phyloP scores from a whole-genome alignment of 192 early-diverging fungal species.

The Mycoemilia scoparia region DNA sequence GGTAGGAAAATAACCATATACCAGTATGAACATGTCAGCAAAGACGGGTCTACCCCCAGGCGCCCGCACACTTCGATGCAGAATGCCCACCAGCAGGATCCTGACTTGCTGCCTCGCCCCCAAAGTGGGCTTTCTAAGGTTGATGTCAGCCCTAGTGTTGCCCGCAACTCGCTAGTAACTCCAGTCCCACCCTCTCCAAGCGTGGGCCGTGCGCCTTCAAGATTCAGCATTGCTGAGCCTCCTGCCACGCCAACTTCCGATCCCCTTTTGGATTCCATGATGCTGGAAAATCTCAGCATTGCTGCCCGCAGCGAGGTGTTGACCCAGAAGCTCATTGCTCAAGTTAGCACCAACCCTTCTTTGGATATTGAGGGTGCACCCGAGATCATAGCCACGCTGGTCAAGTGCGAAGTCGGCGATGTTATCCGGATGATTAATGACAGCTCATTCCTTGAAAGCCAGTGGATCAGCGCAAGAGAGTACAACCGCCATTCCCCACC shows the following conservation, averaged over 20 bases:
- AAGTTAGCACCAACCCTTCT: constrained; percentile 16
- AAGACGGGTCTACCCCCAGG: constrained; percentile 3
- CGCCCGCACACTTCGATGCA: no score
- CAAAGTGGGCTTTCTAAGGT: no score
- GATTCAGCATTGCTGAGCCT: no score
- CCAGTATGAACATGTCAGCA: constrained; percentile 29
- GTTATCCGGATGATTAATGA: constrained; percentile 22
- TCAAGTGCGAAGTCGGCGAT: constrained; percentile 14
- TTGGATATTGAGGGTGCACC: constrained; percentile 15
- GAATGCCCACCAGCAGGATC: no score
- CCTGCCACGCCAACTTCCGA: constrained; percentile 1
- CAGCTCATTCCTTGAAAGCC: constrained; percentile 10
- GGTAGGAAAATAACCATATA: constrained; percentile 29
- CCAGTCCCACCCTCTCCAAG: no score
- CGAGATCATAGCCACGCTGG: constrained; percentile 9
- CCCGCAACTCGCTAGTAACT: no score
- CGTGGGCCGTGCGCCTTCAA: no score
- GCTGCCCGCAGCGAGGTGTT: constrained; percentile 21
- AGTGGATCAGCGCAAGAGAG: not conserved
- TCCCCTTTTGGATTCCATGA: constrained; percentile 14
- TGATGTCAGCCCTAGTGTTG: no score
- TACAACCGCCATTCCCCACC: not conserved
- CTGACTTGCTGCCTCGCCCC: no score
- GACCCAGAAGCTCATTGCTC: constrained; percentile 14
- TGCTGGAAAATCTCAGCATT: constrained; percentile 15